Percentiles rank a stretch among this genome's conserved stretches.
These are phyloP conservation scores for Chrysanthemum makinoi DNA, from an alignment of 129 eudicot species.

Conservation along the genomic window DNA sequence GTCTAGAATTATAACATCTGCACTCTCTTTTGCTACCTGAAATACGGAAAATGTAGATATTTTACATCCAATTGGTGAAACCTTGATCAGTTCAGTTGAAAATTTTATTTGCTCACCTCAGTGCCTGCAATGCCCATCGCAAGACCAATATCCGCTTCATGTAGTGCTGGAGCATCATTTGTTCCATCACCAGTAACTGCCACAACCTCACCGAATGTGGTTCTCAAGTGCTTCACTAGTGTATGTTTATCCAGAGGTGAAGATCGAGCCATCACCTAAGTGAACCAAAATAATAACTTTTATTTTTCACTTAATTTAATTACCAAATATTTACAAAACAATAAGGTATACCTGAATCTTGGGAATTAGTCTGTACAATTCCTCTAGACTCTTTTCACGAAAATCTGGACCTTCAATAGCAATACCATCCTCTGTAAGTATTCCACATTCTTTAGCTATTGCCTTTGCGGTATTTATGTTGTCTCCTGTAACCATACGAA, in stretches of 20 bases:
- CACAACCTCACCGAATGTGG: slow-evolving; percentile 91
- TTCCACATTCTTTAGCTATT: slow-evolving; percentile 97
- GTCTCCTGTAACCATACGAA: slow-evolving; percentile 97
- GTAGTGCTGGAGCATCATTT: slow-evolving; percentile 98
- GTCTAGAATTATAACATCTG: slow-evolving; percentile 93
- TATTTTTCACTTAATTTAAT: neutral
- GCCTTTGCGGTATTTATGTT: slow-evolving; percentile 95
- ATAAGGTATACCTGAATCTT: slow-evolving; percentile 62
- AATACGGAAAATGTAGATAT: neutral
- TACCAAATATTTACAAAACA: neutral
- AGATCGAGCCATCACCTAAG: slow-evolving; percentile 96
- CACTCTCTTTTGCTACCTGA: slow-evolving; percentile 99
- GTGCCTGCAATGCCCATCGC: slow-evolving; percentile 99
- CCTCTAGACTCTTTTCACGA: slow-evolving; percentile 72
- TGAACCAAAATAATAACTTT: neutral
- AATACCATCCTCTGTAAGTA: slow-evolving; percentile 86
- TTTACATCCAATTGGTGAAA: neutral
- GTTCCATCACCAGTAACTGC: slow-evolving; percentile 99
- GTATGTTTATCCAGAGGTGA: slow-evolving; percentile 96
- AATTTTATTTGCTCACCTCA: slow-evolving; percentile 50
- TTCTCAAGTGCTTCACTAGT: slow-evolving; percentile 81
- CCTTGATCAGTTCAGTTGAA: neutral
- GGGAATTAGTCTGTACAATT: slow-evolving; percentile 68
- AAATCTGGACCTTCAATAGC: slow-evolving; percentile 98
- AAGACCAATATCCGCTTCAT: slow-evolving; percentile 99